Evolutionary conservation across 2,329 filamentous ascomycete species (phyloP), one percentile per base, ranked within the genome.

Genomic region (Lachnellula hyalina): DNA sequence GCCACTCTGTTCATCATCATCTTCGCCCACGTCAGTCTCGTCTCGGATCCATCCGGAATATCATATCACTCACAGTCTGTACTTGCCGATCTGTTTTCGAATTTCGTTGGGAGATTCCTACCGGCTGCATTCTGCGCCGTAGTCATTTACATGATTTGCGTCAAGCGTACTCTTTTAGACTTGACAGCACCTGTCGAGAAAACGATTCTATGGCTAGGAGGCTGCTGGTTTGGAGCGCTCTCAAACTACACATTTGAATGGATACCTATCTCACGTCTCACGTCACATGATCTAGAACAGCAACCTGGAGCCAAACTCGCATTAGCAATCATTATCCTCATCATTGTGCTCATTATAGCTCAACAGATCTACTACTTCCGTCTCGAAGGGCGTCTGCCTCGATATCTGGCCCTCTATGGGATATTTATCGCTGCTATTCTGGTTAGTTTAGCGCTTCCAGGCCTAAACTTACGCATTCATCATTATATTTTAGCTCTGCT

Each of bases 231-330:
- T 38, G 94, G 92, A n/a, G 86, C 90, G 1, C 74, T 97, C 62
- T 93, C 93, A 67, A 97, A 97, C 72, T 95, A 96, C 72, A 97
- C 94, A 0, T 90, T 97, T 66, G 88, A 90, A 65, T 87, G 89
- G 73, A 96, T 99, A 58, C 94, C 94, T 0, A 94, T 99, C 61
- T 84, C 91, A 70, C 86, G 94, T 3, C 78, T 99, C n/a, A 96
- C 89, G 7, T 84, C 86, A 0, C 90, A 95, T 68, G 94, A 99
- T 68, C 82, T 99, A 41, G 75, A 87, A 48, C 86, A 91, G 63
- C 91, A 97, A 67, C 93, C 94, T 0, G 93, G 94, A 8, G 94
- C 93, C 0, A 86, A 90, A 54, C 80, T 89, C 14, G 47, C 1
- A 93, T 94, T 0, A 74, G 97, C 49, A 11, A 40, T 49, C n/a